Conservation (phyloP, 1,284 basidiomycete species). For the Cryptococcus maquisensis region DNA sequence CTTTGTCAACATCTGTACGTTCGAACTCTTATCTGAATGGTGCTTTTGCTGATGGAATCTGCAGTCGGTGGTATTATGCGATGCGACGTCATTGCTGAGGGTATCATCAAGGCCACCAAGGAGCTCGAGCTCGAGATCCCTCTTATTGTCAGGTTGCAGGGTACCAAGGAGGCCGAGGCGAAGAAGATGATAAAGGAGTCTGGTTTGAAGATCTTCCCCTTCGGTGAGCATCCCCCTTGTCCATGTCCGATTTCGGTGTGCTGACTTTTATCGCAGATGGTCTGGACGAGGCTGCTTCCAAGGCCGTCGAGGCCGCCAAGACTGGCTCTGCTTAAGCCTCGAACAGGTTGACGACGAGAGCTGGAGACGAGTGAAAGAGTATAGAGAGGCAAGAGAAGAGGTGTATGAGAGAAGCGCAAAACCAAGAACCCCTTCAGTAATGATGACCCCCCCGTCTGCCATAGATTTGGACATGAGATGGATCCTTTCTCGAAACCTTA, state of each 20-base stretch:
- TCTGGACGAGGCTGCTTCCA: slow-evolving; percentile 61
- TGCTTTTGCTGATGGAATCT: background rate
- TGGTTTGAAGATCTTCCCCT: slow-evolving; percentile 86
- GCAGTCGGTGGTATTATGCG: slow-evolving; percentile 80
- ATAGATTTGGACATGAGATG: too few species aligned
- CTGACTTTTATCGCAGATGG: slow-evolving; percentile 28
- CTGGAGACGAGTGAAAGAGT: background rate
- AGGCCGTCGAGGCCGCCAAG: slow-evolving; percentile 67
- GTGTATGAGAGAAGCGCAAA: background rate
- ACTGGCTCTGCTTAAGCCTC: background rate
- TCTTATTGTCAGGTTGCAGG: slow-evolving; percentile 89
- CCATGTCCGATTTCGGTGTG: background rate
- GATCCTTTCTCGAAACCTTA: background rate
- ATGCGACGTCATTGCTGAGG: slow-evolving; percentile 92
- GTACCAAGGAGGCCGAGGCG: slow-evolving; percentile 92
- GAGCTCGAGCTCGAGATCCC: slow-evolving; percentile 83
- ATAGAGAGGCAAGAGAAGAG: background rate
- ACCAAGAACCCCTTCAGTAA: background rate
- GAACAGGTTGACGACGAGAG: background rate
- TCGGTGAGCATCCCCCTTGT: slow-evolving; percentile 57
- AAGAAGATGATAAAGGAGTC: slow-evolving; percentile 91
- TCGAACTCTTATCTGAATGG: background rate
- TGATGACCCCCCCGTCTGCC: too few species aligned
- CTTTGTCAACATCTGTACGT: slow-evolving; percentile 87
- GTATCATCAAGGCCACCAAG: slow-evolving; percentile 96